These are phyloP conservation scores for Alternaria panax DNA, from an alignment of 2,329 filamentous ascomycete genomes.

Conservation along the genomic window DNA sequence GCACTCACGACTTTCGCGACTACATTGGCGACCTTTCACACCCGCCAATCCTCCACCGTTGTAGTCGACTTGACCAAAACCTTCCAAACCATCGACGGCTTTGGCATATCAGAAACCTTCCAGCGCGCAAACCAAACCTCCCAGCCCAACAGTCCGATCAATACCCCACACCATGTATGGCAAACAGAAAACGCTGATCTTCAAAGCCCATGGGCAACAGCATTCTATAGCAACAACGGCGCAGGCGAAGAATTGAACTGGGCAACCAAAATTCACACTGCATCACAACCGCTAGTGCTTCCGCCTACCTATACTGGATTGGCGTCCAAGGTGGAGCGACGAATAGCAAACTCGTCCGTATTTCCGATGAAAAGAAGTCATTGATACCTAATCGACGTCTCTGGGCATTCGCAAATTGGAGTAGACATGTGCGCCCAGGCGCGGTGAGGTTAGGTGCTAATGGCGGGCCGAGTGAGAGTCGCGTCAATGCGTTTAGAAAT, in stretches of 20 bases:
- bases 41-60: conserved; percentile 40
- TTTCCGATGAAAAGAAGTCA: conserved; percentile 43
- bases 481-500: conserved; percentile 46
- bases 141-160: conserved; percentile 29
- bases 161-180: conserved; percentile 58
- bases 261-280: conserved; percentile 62
- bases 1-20: conserved; percentile 10
- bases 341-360: conserved; percentile 47
- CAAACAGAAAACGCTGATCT: conserved; percentile 62
- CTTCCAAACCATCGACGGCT: conserved; percentile 58
- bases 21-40: not conserved
- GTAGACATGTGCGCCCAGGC: conserved; percentile 49
- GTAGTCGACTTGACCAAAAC: conserved; percentile 55
- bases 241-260: conserved; percentile 63
- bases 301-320: conserved; percentile 65
- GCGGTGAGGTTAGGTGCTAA: conserved; percentile 47
- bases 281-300: conserved; percentile 58
- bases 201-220: conserved; percentile 47
- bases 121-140: conserved; percentile 54
- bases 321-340: conserved; percentile 53
- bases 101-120: conserved; percentile 57
- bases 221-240: conserved; percentile 58
- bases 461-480: conserved; percentile 39
- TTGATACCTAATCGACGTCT: conserved; percentile 47
- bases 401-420: conserved; percentile 54